Percentiles rank a stretch among this genome's conserved stretches.
Conservation (phyloP, 2,329 filamentous ascomycete genomes). For the Curvularia hawaiiensis region DNA sequence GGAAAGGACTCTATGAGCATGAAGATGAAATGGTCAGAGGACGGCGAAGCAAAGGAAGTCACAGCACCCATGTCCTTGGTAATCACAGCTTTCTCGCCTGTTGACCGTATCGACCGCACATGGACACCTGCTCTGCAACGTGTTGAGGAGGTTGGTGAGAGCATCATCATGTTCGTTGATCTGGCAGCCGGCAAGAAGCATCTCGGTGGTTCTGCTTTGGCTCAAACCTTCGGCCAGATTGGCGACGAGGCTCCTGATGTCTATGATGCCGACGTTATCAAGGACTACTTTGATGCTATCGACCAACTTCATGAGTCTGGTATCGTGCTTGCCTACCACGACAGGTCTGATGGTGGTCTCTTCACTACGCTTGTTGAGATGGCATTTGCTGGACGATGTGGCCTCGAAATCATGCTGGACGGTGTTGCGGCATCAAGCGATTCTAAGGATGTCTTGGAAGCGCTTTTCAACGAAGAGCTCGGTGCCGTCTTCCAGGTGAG, state of each 20-base stretch:
- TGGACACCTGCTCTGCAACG: constrained; percentile 92
- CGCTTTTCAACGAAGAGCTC: constrained; percentile 94
- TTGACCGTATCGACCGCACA: constrained; percentile 80
- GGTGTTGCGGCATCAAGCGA: constrained; percentile 66
- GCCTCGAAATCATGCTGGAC: constrained; percentile 84
- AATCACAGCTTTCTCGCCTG: constrained; percentile 87
- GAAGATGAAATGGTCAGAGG: constrained; percentile 87
- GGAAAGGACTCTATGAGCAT: constrained; percentile 99
- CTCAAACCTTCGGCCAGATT: constrained; percentile 85
- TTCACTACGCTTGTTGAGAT: constrained; percentile 92
- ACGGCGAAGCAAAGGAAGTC: constrained; percentile 76
- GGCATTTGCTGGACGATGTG: constrained; percentile 96
- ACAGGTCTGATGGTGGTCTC: constrained; percentile 89
- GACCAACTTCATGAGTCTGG: constrained; percentile 68
- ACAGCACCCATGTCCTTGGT: constrained; percentile 90
- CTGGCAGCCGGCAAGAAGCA: constrained; percentile 80
- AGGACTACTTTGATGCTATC: constrained; percentile 90
- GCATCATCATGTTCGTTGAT: constrained; percentile 87
- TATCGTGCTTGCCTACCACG: constrained; percentile 90
- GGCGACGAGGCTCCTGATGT: constrained; percentile 87
- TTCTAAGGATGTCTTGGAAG: constrained; percentile 69
- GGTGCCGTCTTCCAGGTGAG: constrained; percentile 95
- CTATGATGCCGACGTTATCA: constrained; percentile 77
- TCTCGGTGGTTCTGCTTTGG: constrained; percentile 87
- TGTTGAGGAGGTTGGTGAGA: constrained; percentile 86